These are phyloP conservation scores for Phytophthora cryptogea DNA, from an alignment of 352 stramenopile species.

Conservation along the genomic window DNA sequence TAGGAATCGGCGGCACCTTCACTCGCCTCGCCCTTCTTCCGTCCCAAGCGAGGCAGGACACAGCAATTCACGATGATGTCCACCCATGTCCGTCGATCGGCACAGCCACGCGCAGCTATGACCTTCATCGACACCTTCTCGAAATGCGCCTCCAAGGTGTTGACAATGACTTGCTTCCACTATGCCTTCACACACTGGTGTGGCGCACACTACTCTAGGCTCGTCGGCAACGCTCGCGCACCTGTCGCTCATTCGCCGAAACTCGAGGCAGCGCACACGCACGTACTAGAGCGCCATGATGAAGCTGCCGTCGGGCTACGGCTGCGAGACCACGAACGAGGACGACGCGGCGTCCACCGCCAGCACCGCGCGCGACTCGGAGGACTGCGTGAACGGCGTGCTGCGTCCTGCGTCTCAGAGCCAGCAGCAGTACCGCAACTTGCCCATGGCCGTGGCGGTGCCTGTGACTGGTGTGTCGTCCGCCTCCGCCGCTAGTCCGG, in stretches of 20 bases:
- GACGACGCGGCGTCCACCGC: conserved; percentile 15
- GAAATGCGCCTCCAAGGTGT: background rate
- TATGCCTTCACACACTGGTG: background rate
- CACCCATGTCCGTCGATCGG: conserved; percentile 17
- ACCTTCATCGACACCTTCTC: conserved; percentile 1
- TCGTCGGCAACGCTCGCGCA: background rate
- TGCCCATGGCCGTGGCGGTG: conserved; percentile 65
- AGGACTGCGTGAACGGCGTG: conserved; percentile 27
- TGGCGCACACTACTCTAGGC: conserved; percentile 4
- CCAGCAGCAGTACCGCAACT: conserved; percentile 56
- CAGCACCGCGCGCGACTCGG: conserved; percentile 12
- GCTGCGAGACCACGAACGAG: conserved; percentile 37
- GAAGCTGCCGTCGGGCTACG: conserved; percentile 40
- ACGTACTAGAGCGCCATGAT: conserved; percentile 32
- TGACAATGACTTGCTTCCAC: conserved; percentile 4
- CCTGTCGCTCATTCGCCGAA: conserved; percentile 26
- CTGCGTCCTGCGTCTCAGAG: conserved; percentile 14
- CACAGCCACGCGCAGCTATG: background rate
- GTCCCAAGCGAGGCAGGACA: background rate
- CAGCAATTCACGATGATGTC: conserved; percentile 1
- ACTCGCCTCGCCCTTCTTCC: background rate
- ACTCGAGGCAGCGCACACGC: conserved; percentile 5
- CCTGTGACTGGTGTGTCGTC: conserved; percentile 27
- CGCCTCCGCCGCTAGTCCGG: conserved; percentile 28
- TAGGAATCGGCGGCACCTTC: background rate